phyloP scores from a whole-genome alignment of 1,284 basidiomycete species.

The Trichosporon sp. region DNA sequence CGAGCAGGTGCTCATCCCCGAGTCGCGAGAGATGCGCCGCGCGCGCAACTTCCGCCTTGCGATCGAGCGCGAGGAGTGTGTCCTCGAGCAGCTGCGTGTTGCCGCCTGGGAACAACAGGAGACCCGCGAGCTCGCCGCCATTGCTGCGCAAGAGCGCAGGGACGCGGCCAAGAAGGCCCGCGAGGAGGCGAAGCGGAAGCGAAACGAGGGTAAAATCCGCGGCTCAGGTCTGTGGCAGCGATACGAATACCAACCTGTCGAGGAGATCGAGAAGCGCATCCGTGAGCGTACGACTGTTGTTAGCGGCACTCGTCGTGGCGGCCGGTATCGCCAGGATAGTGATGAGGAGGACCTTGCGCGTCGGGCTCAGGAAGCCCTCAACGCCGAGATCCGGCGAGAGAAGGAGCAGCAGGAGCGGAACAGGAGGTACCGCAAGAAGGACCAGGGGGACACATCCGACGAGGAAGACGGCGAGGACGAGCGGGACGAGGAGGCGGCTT shows the following conservation, averaged over 20 bases:
- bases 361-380: conserved; percentile 14
- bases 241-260: conserved; percentile 34
- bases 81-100: conserved; percentile 28
- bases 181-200: conserved; percentile 28
- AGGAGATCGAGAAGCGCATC: conserved; percentile 27
- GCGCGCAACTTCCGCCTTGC: not conserved
- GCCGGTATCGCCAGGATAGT: conserved; percentile 19
- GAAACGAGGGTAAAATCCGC: conserved; percentile 32
- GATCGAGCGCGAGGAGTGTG: conserved; percentile 20
- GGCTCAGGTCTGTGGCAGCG: conserved; percentile 39
- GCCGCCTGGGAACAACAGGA: conserved; percentile 27
- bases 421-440: conserved; percentile 9
- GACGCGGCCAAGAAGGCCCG: conserved; percentile 20
- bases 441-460: conserved; percentile 1
- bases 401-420: conserved; percentile 18
- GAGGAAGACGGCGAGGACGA: conserved; percentile 12
- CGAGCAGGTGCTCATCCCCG: not conserved
- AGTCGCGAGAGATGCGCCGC: conserved; percentile 9
- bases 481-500: conserved; percentile 2
- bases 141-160: conserved; percentile 20
- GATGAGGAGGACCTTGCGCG: conserved; percentile 23
- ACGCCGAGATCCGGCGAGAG: conserved; percentile 7
- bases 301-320: conserved; percentile 38
- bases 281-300: conserved; percentile 27
- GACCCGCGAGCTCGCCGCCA: conserved; percentile 6